Percentiles rank a stretch among this genome's conserved stretches.
Evolutionary conservation across 495 filamentous ascomycete species (phyloP).

Genomic region (Penicillium atrosanguineum): DNA sequence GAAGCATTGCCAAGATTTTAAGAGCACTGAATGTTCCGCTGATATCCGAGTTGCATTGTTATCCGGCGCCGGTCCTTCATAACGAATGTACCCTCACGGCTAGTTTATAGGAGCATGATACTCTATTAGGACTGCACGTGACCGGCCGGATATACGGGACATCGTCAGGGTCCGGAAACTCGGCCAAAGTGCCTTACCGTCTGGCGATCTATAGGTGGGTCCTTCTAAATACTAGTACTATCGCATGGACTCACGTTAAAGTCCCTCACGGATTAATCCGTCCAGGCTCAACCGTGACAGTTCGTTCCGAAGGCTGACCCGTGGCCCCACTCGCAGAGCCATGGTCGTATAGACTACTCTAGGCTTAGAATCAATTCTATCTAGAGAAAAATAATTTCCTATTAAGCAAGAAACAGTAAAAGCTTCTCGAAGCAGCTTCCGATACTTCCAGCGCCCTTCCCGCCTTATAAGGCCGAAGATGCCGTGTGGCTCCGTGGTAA

Average conservation of each 20-base stretch:
- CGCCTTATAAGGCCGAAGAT: not conserved
- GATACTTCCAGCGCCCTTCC: not conserved
- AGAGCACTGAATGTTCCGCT: constrained; percentile 5
- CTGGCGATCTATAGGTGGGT: not conserved
- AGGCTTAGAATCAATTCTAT: not conserved
- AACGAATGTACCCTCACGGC: not conserved
- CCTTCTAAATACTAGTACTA: not conserved
- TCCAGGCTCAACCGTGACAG: constrained; percentile 5
- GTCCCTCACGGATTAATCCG: constrained; percentile 3
- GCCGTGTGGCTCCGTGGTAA: not conserved
- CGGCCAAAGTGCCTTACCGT: constrained; percentile 6
- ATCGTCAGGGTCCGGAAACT: constrained; percentile 6
- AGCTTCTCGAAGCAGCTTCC: constrained; percentile 9
- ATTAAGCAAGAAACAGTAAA: not conserved
- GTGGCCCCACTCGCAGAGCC: constrained; percentile 11
- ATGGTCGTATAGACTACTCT: constrained; percentile 7
- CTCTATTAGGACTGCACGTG: constrained; percentile 7
- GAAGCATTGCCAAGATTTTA: constrained; percentile 22
- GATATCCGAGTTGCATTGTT: not conserved
- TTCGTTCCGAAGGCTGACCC: constrained; percentile 4
- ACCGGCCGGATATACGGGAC: constrained; percentile 18
- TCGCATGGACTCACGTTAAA: not conserved
- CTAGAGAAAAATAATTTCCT: not conserved
- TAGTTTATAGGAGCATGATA: constrained; percentile 12
- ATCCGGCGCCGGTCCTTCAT: not conserved